Base-by-base conservation (phyloP, 2,329 filamentous ascomycete genomes). In the Xylariaceae sp. region DNA sequence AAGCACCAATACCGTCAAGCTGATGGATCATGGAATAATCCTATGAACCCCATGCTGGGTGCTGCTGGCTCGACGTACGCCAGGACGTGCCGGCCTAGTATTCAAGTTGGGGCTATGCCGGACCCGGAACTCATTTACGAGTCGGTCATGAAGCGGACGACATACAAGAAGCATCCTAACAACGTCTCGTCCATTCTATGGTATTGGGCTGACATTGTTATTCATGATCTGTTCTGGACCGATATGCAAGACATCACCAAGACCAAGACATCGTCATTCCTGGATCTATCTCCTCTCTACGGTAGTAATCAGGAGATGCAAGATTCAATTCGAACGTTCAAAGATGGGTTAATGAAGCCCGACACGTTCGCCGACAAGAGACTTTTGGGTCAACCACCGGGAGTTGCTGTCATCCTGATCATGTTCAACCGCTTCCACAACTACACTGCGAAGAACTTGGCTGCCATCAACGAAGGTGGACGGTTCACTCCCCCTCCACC, bases 371-470 rank as follows among this genome's bases (percentile, higher is more conserved):
- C 85, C 2, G 86, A 90, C 61, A 83, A 83, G 67, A 77, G 87
- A 47, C 71, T 90, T 2, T 68, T 85, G 19, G 85, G 81, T 10
- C 85, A 88, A 61, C 88, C 87, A 0, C 85, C 88, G 0, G 86
- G 86, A 11, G 85, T 87, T 5, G 78, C 82, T 48, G 83, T 88
- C 5, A 61, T 91, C 3, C 69, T 91, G 27, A 77, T 91, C 67
- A 89, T 90, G 86, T 85, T 90, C 70, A 86, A 86, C 60, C 80
- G 84, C 19, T 95, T 95, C 70, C 92, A 96, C 70, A 96, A 97
- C 69, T 79, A 94, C 56, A 82, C 90, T 0, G 90, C 88, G 1
- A 80, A 83, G 47, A 86, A 92, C 53, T 73, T 96, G 15, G 87
- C 87, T 0, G 72, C 78, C n/a, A 92, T 96, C 68, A 96, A 96